Evolutionary conservation across 2,329 filamentous ascomycete species (phyloP), one percentile per base, ranked within the genome.

Genomic region (Cytospora schulzeri): DNA sequence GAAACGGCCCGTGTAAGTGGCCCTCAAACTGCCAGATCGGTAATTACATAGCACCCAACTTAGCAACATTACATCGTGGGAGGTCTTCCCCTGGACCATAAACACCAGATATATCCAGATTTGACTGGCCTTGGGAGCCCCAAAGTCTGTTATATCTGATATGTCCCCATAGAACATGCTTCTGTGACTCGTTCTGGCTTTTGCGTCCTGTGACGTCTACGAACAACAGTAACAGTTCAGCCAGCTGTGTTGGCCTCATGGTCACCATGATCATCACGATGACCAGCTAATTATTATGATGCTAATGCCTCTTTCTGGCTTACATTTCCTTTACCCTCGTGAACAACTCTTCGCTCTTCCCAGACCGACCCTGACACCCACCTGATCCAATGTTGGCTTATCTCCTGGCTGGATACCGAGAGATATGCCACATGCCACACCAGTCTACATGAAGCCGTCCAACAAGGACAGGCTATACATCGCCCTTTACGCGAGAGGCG

Each of bases 391-490:
- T 62, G 60, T 50, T 15, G 45, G 26, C 11, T 38, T 4, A 19
- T 24, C 33, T 51, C 54, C 31, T 26, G 60, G 60, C 60, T 29
- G 60, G 38, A 19, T 38, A 35, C 50, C 52, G 38, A 45, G 33
- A 15, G 55, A 56, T 4, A 62, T 62, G 60, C 60, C 60, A 19
- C 60, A 56, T 19, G 38, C 60, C 19, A 41, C 55, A 12, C 60
- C 53, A 56, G 60, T 53, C 38, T 50, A 48, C 38, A 64, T 26
- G 29, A 71, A 69, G 70, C 68, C 66, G 55, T 69, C 70, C 19
- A 70, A 69, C 63, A 73, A 70, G 68, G 68, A 73, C 59, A 71
- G 72, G 41, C 67, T 73, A 3, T 73, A 73, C 55, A 66, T 72
- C 59, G 71, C 68, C 17, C 68, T 73, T 22, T 73, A 73, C 62